phyloP scores from a whole-genome alignment of 768 basidiomycete genomes.

The Boletus rubropictus region DNA sequence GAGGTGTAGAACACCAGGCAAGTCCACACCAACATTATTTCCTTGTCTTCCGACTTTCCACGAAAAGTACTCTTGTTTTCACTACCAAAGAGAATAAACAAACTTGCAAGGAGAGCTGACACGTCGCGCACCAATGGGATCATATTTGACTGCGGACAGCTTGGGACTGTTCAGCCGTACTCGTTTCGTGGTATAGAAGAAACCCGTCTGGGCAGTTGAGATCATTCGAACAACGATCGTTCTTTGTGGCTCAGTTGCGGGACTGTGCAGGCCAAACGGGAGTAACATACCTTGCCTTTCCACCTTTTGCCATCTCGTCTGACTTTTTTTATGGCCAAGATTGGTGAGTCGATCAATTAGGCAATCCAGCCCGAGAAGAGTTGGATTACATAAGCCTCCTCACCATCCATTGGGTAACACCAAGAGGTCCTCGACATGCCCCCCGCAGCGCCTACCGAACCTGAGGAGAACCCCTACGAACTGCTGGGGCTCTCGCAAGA shows the following conservation, averaged over 20 bases:
- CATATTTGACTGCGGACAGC: slow-evolving; percentile 88
- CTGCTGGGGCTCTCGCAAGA: slow-evolving; percentile 56
- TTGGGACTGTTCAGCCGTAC: slow-evolving; percentile 63
- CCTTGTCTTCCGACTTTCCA: slow-evolving; percentile 72
- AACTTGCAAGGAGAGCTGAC: neutral
- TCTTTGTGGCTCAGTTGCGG: slow-evolving; percentile 34
- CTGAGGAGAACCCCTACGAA: slow-evolving; percentile 70
- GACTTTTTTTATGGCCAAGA: neutral
- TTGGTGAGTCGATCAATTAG: neutral
- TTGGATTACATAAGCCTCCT: slow-evolving; percentile 9
- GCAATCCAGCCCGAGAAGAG: neutral
- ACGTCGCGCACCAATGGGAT: slow-evolving; percentile 64
- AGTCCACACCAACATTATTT: slow-evolving; percentile 33
- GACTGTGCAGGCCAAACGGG: neutral
- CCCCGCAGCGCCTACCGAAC: slow-evolving; percentile 34
- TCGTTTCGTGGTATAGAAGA: slow-evolving; percentile 82
- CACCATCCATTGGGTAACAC: neutral
- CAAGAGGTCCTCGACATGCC: slow-evolving; percentile 15
- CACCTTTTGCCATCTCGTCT: slow-evolving; percentile 49
- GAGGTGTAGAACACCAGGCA: neutral
- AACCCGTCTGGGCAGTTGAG: slow-evolving; percentile 88
- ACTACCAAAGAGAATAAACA: slow-evolving; percentile 36
- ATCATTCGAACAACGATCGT: slow-evolving; percentile 83
- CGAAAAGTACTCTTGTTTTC: slow-evolving; percentile 66
- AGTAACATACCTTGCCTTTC: slow-evolving; percentile 49